Conservation (phyloP, 2,329 filamentous ascomycete species). For the Penicillium sp. region DNA sequence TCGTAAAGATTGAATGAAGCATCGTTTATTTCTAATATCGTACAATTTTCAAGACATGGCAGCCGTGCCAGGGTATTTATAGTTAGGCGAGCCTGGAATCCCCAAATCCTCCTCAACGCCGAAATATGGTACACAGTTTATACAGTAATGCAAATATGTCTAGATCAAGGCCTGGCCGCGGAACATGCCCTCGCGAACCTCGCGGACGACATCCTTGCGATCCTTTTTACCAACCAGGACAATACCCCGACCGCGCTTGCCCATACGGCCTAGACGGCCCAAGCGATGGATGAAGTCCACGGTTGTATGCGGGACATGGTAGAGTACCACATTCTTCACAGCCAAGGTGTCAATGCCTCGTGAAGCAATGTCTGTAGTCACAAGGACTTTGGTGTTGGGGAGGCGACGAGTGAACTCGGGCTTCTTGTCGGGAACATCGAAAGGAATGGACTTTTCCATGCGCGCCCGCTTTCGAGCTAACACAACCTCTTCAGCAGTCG, state of each 20-base stretch:
- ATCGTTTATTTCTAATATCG: too few relatives aligned
- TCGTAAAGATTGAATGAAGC: too few relatives aligned
- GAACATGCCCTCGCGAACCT: constrained; percentile 87
- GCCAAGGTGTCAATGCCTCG: constrained; percentile 91
- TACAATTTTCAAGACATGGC: too few relatives aligned
- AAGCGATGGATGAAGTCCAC: constrained; percentile 98
- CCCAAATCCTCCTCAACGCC: too few relatives aligned
- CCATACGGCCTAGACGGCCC: constrained; percentile 89
- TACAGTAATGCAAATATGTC: constrained; percentile 12
- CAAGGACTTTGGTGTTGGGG: constrained; percentile 80
- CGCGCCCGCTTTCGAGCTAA: constrained; percentile 30
- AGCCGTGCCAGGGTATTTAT: too few relatives aligned
- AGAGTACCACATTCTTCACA: constrained; percentile 86
- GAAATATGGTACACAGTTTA: constrained; percentile 21
- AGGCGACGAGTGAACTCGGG: constrained; percentile 51
- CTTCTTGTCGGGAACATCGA: constrained; percentile 38
- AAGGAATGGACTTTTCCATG: constrained; percentile 39
- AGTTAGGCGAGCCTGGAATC: too few relatives aligned
- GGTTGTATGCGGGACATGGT: constrained; percentile 95
- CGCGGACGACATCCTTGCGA: constrained; percentile 81
- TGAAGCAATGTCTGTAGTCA: constrained; percentile 89
- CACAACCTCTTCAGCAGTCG: constrained; percentile 37
- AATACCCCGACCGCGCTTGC: constrained; percentile 79
- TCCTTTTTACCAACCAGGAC: constrained; percentile 89
- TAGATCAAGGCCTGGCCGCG: constrained; percentile 75